Evolutionary conservation across 2,329 filamentous ascomycete genomes (phyloP), one percentile per base, ranked within the genome.

Genomic region (Colletotrichum siamense): DNA sequence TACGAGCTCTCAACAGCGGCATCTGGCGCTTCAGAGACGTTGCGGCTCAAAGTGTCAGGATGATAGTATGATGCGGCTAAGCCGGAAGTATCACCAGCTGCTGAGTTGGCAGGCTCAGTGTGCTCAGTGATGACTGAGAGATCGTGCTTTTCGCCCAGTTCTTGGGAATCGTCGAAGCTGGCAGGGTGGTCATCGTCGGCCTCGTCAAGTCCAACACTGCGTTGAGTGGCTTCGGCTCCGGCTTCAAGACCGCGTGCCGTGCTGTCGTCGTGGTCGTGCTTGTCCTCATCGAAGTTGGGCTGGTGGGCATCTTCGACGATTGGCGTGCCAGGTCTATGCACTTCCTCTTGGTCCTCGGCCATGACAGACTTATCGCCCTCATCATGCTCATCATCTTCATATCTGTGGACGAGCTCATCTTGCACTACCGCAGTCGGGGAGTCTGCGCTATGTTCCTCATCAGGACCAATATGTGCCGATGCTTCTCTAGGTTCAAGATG

Each of bases 101-200:
- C 10, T 8, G 64, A 73, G 7, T 70, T 22, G 4, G 57, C 64
- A 10, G 73, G 57, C 26, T 76, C 73, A 8, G 64, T 69, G 49
- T 69, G 22, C 28, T 76, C 70, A 9, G 64, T 73, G 59, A 76
- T 65, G 39, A 15, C 70, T 6, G 73, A 73, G 5, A 76, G 44
- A 6, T 73, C 63, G 10, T 57, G 55, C 24, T 57, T 70, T 8
- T 44, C 34, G 15, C 30, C 44, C 7, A 39, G 32, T 18, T 22
- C 59, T 22, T 71, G 32, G n/a, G 26, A 32, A 8, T 69, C 57
- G 5, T 64, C 39, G 26, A 63, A 52, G 28, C 57, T 67, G 28
- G n/a, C 32, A n/a, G 34, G 15, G 8, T 64, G 24, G 16, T 32
- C 16, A 36, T 61, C 10, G 5, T 71, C 28, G 6, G 28, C 36